phyloP scores from a whole-genome alignment of 768 basidiomycete genomes.

The Mycena alexandri region DNA sequence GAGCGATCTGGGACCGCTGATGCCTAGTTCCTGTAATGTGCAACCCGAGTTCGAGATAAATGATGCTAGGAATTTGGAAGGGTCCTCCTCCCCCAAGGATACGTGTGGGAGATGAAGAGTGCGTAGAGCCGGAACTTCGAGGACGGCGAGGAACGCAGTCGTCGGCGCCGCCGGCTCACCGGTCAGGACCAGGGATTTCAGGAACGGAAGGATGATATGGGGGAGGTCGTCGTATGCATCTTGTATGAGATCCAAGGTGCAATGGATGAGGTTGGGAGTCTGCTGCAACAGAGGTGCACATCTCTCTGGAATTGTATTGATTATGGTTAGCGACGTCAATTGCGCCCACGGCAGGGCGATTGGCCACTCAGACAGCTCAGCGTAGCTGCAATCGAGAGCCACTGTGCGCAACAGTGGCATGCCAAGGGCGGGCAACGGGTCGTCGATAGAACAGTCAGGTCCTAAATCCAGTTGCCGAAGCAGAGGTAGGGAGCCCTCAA shows the following conservation, averaged over 20 bases:
- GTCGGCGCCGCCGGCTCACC: too few relatives aligned
- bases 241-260: not conserved
- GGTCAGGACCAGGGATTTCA: not conserved
- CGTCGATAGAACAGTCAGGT: not conserved
- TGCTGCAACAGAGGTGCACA: not conserved
- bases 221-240: not conserved
- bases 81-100: not conserved
- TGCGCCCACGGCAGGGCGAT: not conserved
- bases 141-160: not conserved
- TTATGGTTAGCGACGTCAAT: not conserved
- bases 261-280: not conserved
- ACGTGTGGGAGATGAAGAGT: not conserved
- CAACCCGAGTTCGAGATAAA: conserved; percentile 5
- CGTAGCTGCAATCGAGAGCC: not conserved
- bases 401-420: not conserved
- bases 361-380: too few relatives aligned
- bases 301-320: not conserved
- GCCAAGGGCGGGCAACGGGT: not conserved
- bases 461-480: not conserved
- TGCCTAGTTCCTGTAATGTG: not conserved
- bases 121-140: not conserved
- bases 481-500: not conserved
- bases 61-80: not conserved
- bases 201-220: not conserved
- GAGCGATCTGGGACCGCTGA: not conserved